These are phyloP conservation scores for Oryza officinalis DNA, from an alignment of 176 grass and related monocot genomes.

Conservation along the genomic window DNA sequence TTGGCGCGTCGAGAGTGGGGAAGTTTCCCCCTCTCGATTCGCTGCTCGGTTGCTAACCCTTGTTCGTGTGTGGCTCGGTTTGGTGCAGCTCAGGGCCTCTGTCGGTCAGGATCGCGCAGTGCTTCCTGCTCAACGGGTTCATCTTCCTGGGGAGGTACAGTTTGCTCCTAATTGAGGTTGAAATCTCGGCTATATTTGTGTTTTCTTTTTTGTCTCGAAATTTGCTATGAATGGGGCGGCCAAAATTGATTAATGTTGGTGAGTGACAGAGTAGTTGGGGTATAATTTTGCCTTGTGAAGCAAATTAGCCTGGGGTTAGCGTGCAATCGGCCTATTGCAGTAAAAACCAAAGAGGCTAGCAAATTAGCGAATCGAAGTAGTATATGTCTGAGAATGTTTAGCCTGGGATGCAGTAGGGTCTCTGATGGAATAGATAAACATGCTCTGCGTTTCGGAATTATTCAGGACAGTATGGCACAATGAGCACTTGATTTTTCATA, in stretches of 20 bases:
- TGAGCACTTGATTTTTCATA: slow-evolving; percentile 7
- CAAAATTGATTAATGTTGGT: not conserved
- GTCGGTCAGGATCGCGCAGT: slow-evolving; percentile 72
- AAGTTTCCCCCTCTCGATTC: not conserved
- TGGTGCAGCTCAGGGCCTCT: slow-evolving; percentile 69
- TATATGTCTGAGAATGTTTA: not conserved
- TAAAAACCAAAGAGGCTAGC: not conserved
- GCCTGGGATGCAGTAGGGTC: not conserved
- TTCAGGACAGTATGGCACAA: not conserved
- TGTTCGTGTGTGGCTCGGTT: not conserved
- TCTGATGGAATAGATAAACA: not conserved
- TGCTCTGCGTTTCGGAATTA: slow-evolving; percentile 11
- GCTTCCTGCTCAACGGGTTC: slow-evolving; percentile 90
- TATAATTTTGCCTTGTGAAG: not conserved
- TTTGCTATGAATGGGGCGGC: not conserved
- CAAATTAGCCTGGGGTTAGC: not conserved
- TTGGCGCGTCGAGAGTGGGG: not conserved
- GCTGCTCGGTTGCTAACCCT: slow-evolving; percentile 3
- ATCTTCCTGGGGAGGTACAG: slow-evolving; percentile 94
- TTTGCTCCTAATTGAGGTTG: slow-evolving; percentile 22
- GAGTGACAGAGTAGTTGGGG: not conserved
- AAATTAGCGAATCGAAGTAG: not conserved
- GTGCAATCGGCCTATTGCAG: not conserved
- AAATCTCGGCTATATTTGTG: not conserved
- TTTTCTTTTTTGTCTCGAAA: not conserved